Conservation (phyloP, 2,329 filamentous ascomycete genomes). For the Scedosporium apiospermum region DNA sequence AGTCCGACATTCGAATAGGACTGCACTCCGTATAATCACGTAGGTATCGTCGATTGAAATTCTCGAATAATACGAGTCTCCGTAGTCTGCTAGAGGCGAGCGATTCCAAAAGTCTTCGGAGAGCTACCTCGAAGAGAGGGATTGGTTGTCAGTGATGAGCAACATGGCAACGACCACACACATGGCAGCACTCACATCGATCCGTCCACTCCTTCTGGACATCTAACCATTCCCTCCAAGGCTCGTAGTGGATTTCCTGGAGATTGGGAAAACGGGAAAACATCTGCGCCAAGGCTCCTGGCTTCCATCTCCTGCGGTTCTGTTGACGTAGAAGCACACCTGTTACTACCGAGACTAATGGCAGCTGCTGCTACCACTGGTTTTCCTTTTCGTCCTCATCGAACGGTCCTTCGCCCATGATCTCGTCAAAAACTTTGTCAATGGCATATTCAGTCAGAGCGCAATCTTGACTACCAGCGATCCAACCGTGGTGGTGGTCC, state of each 20-base stretch:
- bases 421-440: conserved; percentile 16
- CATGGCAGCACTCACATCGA: conserved; percentile 16
- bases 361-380: conserved; percentile 23
- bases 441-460: conserved; percentile 12
- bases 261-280: conserved; percentile 23
- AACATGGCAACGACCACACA: conserved; percentile 10
- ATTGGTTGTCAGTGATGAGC: not conserved
- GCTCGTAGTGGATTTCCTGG: conserved; percentile 27
- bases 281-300: conserved; percentile 20
- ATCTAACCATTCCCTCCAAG: conserved; percentile 23
- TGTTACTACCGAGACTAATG: conserved; percentile 21
- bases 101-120: not conserved
- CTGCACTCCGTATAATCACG: too few relatives aligned
- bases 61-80: not conserved
- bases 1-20: conserved; percentile 9
- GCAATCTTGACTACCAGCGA: not conserved
- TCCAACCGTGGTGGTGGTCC: not conserved
- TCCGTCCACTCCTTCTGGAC: conserved; percentile 15
- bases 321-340: conserved; percentile 26
- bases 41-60: too few relatives aligned
- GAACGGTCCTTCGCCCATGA: conserved; percentile 20
- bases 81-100: not conserved
- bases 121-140: not conserved
- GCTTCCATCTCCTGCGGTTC: conserved; percentile 25
- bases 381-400: conserved; percentile 16